These are phyloP conservation scores for Curvularia sp. DNA, from an alignment of 2,329 filamentous ascomycete species.

Conservation along the genomic window DNA sequence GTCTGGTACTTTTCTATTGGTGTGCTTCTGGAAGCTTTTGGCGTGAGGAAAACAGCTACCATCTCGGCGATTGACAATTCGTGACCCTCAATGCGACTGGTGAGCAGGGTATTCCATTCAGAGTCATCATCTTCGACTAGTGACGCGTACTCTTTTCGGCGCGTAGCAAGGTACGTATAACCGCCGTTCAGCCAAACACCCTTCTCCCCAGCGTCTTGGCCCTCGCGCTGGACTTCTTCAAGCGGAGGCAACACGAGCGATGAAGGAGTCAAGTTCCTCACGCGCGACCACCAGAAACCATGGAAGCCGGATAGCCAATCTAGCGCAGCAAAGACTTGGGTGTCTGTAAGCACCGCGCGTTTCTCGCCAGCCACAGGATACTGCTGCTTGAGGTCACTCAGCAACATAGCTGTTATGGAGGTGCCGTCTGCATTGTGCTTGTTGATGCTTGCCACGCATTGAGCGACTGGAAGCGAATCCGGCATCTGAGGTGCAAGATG, in stretches of 20 bases:
- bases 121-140: constrained; percentile 57
- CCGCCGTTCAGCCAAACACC: constrained; percentile 69
- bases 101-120: constrained; percentile 64
- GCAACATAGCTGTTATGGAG: constrained; percentile 60
- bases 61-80: constrained; percentile 58
- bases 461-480: constrained; percentile 56
- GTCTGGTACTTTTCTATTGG: constrained; percentile 57
- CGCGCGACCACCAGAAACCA: constrained; percentile 57
- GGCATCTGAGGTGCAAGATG: constrained; percentile 60
- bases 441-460: constrained; percentile 57
- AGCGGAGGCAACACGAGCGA: constrained; percentile 62
- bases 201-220: constrained; percentile 25
- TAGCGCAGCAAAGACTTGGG: constrained; percentile 62
- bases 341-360: constrained; percentile 54
- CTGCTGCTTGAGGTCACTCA: constrained; percentile 62
- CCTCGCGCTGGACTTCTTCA: constrained; percentile 55
- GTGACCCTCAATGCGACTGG: constrained; percentile 39
- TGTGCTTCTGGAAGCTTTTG: constrained; percentile 41
- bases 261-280: constrained; percentile 36
- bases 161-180: constrained; percentile 72
- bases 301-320: constrained; percentile 71
- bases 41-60: constrained; percentile 60
- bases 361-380: constrained; percentile 66
- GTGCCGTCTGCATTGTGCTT: constrained; percentile 45
- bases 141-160: constrained; percentile 61